phyloP scores from a whole-genome alignment of 2,329 filamentous ascomycete species.

The Rhinocladiella mackenziei region DNA sequence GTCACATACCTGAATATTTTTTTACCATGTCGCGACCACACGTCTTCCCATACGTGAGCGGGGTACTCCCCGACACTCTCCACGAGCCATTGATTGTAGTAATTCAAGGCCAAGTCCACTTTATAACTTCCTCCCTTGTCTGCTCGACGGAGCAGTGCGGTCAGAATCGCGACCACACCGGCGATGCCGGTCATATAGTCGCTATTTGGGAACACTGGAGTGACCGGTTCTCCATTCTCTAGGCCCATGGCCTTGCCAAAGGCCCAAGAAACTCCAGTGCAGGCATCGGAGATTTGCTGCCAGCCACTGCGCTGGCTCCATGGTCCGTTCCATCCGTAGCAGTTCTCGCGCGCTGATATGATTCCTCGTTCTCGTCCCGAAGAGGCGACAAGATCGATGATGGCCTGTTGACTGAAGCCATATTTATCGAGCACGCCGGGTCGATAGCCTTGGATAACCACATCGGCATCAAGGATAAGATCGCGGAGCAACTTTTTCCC shows the following conservation, averaged over 20 bases:
- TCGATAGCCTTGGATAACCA: slow-evolving; percentile 54
- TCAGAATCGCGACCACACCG: slow-evolving; percentile 63
- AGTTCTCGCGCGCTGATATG: slow-evolving; percentile 49
- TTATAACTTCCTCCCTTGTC: slow-evolving; percentile 44
- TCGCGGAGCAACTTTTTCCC: slow-evolving; percentile 40
- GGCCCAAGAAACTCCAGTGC: slow-evolving; percentile 36
- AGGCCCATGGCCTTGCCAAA: slow-evolving; percentile 36
- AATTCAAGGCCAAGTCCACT: slow-evolving; percentile 11
- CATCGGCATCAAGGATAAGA: slow-evolving; percentile 48
- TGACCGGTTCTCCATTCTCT: slow-evolving; percentile 33
- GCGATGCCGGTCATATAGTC: slow-evolving; percentile 68
- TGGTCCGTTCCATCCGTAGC: slow-evolving; percentile 47
- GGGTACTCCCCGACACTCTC: slow-evolving; percentile 39
- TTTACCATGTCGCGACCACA: slow-evolving; percentile 45
- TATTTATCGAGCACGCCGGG: slow-evolving; percentile 50
- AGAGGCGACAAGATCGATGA: slow-evolving; percentile 36
- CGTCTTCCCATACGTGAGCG: slow-evolving; percentile 43
- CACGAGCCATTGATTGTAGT: slow-evolving; percentile 45
- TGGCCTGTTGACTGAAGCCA: slow-evolving; percentile 52
- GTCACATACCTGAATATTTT: slow-evolving; percentile 42
- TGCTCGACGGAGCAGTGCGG: slow-evolving; percentile 59
- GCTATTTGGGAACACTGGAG: slow-evolving; percentile 50
- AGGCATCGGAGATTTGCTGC: slow-evolving; percentile 50
- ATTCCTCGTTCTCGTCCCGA: slow-evolving; percentile 41
- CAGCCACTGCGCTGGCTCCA: slow-evolving; percentile 46